Conservation (phyloP, 2,329 filamentous ascomycete species). For the Penicillium oxalicum region DNA sequence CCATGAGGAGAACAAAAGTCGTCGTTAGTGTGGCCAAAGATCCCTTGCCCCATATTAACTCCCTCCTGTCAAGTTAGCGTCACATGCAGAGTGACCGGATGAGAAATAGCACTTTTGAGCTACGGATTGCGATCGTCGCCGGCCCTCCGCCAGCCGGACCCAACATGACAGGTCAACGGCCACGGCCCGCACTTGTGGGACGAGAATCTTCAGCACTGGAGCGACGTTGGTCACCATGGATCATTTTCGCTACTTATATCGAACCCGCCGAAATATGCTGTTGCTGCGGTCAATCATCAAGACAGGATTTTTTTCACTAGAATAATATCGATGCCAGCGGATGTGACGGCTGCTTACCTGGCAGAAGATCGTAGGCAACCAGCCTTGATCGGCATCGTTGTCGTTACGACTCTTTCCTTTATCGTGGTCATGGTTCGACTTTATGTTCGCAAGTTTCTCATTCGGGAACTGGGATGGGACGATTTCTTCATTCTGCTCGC, state of each 20-base stretch:
- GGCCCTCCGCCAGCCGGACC: not conserved
- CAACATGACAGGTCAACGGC: not conserved
- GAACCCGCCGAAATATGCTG: no score
- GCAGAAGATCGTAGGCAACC: not conserved
- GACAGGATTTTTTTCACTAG: no score
- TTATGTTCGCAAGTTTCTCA: not conserved
- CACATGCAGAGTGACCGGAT: not conserved
- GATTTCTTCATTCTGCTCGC: not conserved
- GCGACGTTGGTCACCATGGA: no score
- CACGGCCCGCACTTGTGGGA: not conserved
- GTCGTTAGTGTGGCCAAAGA: no score
- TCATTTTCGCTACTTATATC: no score
- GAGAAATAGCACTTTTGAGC: not conserved
- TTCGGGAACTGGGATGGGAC: not conserved
- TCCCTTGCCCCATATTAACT: not conserved
- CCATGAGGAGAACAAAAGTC: not conserved
- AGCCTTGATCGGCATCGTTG: not conserved
- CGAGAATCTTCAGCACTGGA: no score
- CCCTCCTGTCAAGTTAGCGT: not conserved
- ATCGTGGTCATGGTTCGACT: not conserved
- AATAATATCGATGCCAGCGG: not conserved
- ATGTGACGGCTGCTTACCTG: not conserved
- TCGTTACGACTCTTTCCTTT: not conserved
- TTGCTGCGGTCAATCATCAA: no score
- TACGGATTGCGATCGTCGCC: not conserved